These are phyloP conservation scores for Penicillium daleae DNA, from an alignment of 495 filamentous ascomycete genomes.

Conservation along the genomic window DNA sequence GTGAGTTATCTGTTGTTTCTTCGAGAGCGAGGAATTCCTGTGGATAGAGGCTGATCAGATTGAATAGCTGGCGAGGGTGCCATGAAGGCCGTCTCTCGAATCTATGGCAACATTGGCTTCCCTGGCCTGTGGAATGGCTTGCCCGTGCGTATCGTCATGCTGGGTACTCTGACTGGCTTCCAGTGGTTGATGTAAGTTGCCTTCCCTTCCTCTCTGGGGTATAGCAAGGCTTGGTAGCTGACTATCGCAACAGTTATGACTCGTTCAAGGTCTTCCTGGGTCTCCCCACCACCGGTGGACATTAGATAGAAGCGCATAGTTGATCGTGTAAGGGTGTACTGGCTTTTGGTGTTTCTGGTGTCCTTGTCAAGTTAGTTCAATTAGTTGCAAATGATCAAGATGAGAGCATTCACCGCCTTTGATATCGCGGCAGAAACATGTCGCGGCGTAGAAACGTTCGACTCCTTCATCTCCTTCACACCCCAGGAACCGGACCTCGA, in stretches of 20 bases:
- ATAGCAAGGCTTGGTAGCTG: neutral
- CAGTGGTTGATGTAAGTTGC: constrained; percentile 69
- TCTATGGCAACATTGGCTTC: constrained; percentile 77
- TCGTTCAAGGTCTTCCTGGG: constrained; percentile 76
- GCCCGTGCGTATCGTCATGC: constrained; percentile 66
- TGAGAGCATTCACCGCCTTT: constrained; percentile 23
- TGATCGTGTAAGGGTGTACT: neutral
- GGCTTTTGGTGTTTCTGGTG: neutral
- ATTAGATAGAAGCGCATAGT: constrained; percentile 37
- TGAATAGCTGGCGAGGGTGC: constrained; percentile 63
- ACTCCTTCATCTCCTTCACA: constrained; percentile 18
- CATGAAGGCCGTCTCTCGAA: constrained; percentile 62
- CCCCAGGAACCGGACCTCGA: neutral
- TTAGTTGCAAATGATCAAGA: neutral
- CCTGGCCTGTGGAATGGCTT: constrained; percentile 71
- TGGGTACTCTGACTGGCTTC: constrained; percentile 68
- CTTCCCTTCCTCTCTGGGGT: neutral
- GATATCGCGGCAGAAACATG: constrained; percentile 36
- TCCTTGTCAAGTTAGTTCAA: neutral
- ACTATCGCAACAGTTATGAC: constrained; percentile 54
- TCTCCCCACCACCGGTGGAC: constrained; percentile 67
- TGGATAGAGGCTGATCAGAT: neutral
- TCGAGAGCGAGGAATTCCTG: neutral
- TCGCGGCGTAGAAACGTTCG: constrained; percentile 10
- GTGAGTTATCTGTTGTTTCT: constrained; percentile 38